phyloP scores from a whole-genome alignment of 2,329 filamentous ascomycete genomes.

The Zymoseptoria passerinii region DNA sequence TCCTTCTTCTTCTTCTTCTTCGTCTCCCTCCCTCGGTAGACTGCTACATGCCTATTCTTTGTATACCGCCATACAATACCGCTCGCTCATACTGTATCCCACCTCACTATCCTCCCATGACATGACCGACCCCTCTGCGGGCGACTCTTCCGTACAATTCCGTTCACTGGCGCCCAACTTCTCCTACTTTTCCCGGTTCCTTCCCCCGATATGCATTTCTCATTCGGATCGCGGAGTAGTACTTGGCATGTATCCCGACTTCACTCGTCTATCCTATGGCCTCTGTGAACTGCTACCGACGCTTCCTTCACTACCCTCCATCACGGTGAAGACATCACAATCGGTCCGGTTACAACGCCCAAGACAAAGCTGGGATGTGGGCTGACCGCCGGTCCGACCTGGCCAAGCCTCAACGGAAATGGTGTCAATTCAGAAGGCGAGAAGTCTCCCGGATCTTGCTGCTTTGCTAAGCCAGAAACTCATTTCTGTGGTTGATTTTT shows the following conservation, averaged over 20 bases:
- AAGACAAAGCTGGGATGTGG: slow-evolving; percentile 9
- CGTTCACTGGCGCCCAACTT: background rate
- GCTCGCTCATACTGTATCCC: no score
- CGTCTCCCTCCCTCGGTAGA: background rate
- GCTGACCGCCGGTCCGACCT: slow-evolving; percentile 4
- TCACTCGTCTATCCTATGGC: slow-evolving; percentile 4
- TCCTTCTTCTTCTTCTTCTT: background rate
- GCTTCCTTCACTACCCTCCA: background rate
- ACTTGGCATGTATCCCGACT: slow-evolving; percentile 5
- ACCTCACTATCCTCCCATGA: no score
- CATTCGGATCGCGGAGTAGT: slow-evolving; percentile 3
- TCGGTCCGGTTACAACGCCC: slow-evolving; percentile 14
- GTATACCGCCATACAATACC: no score
- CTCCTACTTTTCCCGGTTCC: background rate
- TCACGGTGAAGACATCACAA: background rate
- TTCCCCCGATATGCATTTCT: slow-evolving; percentile 4
- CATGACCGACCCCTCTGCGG: background rate
- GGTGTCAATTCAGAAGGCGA: background rate
- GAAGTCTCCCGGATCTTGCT: no score
- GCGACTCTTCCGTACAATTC: background rate
- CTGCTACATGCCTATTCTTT: background rate
- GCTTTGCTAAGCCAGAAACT: no score
- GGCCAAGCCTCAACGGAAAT: slow-evolving; percentile 9
- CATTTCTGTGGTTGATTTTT: no score
- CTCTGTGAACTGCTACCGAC: background rate